Evolutionary conservation across 2,329 filamentous ascomycete species (phyloP).

Genomic region (Blumeria hordei): DNA sequence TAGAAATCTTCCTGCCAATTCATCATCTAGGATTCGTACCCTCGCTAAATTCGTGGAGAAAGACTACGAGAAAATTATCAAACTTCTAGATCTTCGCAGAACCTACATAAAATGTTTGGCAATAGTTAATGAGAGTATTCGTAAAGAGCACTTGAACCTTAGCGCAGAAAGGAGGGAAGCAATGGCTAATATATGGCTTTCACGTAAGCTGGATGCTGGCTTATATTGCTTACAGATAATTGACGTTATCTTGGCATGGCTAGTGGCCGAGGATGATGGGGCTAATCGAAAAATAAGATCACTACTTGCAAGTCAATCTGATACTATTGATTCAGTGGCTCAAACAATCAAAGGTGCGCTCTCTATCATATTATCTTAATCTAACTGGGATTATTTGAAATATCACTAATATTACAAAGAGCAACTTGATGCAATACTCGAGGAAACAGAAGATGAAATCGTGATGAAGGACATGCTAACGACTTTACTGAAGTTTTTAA

Average conservation of each 20-base stretch:
- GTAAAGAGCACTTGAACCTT: constrained; percentile 27
- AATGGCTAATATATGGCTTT: constrained; percentile 47
- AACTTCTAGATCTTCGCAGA: constrained; percentile 44
- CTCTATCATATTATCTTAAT: neutral
- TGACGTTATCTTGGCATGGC: constrained; percentile 72
- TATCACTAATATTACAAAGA: constrained; percentile 23
- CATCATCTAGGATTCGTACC: constrained; percentile 53
- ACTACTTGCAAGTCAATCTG: constrained; percentile 42
- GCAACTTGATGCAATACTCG: constrained; percentile 34
- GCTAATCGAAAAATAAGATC: constrained; percentile 39
- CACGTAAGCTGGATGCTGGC: constrained; percentile 56
- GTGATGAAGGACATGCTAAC: constrained; percentile 38
- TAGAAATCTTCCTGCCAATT: constrained; percentile 52
- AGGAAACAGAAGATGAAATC: constrained; percentile 26
- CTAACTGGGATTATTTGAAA: no score
- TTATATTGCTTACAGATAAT: constrained; percentile 63
- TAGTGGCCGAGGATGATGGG: constrained; percentile 68
- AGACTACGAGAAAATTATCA: constrained; percentile 64
- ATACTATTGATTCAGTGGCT: constrained; percentile 36
- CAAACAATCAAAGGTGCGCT: constrained; percentile 37
- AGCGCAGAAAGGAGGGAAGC: constrained; percentile 34
- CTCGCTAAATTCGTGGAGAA: constrained; percentile 93
- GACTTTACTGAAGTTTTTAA: constrained; percentile 27
- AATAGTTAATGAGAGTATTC: constrained; percentile 37
- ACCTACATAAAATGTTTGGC: constrained; percentile 42